phyloP scores from a whole-genome alignment of 306 rosid species.

The Aeschynomene evenia region DNA sequence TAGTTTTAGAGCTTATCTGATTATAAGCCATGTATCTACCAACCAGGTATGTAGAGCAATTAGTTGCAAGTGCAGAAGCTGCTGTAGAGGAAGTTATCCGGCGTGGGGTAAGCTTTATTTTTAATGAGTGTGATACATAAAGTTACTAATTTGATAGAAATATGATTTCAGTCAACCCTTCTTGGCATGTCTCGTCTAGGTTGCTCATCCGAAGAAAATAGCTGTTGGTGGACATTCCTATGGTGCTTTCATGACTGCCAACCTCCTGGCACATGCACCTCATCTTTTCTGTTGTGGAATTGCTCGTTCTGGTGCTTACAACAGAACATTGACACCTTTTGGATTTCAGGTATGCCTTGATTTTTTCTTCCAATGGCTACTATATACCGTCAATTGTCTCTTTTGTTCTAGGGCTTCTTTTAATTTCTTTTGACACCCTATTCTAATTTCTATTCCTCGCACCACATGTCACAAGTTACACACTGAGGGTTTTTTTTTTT shows the following conservation, averaged over 20 bases:
- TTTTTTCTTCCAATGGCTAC: background rate
- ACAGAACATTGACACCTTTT: slow-evolving; percentile 96
- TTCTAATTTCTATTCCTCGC: too few species aligned
- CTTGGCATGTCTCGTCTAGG: slow-evolving; percentile 49
- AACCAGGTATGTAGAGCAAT: slow-evolving; percentile 85
- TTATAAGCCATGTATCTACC: slow-evolving; percentile 24
- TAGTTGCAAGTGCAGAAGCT: slow-evolving; percentile 95
- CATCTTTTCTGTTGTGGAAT: slow-evolving; percentile 97
- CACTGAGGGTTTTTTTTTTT: slow-evolving; percentile 11
- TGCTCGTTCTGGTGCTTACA: slow-evolving; percentile 99
- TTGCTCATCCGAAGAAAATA: slow-evolving; percentile 88
- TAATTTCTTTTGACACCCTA: slow-evolving; percentile 18
- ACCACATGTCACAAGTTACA: background rate
- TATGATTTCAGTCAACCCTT: slow-evolving; percentile 20
- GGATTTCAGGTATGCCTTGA: slow-evolving; percentile 80
- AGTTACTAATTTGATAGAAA: slow-evolving; percentile 1
- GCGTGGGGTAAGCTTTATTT: slow-evolving; percentile 73
- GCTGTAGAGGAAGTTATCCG: slow-evolving; percentile 89
- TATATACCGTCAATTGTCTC: background rate
- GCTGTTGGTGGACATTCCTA: slow-evolving; percentile 99
- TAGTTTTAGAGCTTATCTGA: slow-evolving; percentile 25
- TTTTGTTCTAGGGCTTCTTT: background rate
- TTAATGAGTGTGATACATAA: slow-evolving; percentile 11
- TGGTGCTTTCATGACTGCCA: slow-evolving; percentile 99
- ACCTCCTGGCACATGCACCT: slow-evolving; percentile 96